Conservation (phyloP, 768 basidiomycete species). For the Myochromella boudieri region DNA sequence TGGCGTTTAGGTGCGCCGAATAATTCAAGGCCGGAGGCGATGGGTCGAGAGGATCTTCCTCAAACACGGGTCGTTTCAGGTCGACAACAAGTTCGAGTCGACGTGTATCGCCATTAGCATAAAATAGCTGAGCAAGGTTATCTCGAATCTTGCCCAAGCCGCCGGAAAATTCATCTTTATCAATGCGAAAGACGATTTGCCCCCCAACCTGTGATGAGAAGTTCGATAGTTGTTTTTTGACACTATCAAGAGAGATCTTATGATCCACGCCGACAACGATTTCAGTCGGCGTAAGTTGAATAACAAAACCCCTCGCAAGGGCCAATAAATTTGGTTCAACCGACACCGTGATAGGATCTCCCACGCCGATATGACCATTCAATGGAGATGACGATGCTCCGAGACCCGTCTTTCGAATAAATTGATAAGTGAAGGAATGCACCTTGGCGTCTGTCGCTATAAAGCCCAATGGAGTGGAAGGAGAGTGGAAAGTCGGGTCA, state of each 20-base stretch:
- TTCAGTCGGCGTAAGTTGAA: conserved; percentile 60
- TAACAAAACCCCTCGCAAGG: conserved; percentile 79
- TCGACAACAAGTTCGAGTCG: conserved; percentile 82
- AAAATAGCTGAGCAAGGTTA: conserved; percentile 89
- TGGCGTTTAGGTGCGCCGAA: conserved; percentile 56
- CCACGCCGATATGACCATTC: conserved; percentile 73
- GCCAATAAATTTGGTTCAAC: conserved; percentile 87
- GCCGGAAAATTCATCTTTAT: conserved; percentile 87
- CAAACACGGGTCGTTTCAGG: conserved; percentile 67
- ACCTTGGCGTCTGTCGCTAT: conserved; percentile 50
- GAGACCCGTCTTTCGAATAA: conserved; percentile 39
- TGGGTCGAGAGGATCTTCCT: conserved; percentile 22
- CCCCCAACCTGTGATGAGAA: not conserved
- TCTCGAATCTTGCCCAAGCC: conserved; percentile 89
- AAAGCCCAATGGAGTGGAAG: conserved; percentile 14
- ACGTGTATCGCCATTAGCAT: conserved; percentile 67
- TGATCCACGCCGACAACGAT: conserved; percentile 86
- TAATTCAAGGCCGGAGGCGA: conserved; percentile 23
- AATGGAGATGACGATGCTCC: conserved; percentile 33
- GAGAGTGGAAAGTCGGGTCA: conserved; percentile 36
- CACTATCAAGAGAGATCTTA: conserved; percentile 50
- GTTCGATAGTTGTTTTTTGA: conserved; percentile 38
- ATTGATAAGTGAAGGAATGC: conserved; percentile 78
- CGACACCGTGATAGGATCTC: conserved; percentile 86
- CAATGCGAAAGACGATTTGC: conserved; percentile 72